phyloP scores from a whole-genome alignment of 768 basidiomycete genomes.

The Ramaria sp. region DNA sequence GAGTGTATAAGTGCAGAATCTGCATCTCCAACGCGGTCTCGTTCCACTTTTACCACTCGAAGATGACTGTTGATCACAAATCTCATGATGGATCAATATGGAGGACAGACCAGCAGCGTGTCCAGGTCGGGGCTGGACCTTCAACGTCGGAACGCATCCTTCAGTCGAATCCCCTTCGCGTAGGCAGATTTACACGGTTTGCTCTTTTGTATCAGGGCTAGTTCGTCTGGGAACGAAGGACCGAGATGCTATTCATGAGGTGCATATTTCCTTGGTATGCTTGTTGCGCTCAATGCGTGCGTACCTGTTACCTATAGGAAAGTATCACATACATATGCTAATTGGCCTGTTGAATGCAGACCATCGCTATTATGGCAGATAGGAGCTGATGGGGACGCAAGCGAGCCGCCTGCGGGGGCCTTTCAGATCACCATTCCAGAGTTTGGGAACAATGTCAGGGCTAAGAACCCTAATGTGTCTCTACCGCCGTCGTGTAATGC shows the following conservation, averaged over 20 bases:
- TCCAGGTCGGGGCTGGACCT: too few relatives aligned
- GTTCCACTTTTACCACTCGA: too few relatives aligned
- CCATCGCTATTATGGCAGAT: background rate
- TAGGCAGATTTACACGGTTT: slow-evolving; percentile 1
- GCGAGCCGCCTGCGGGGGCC: background rate
- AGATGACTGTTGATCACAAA: background rate
- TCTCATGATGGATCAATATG: background rate
- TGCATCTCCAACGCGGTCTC: too few relatives aligned
- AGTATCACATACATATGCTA: too few relatives aligned
- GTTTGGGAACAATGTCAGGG: background rate
- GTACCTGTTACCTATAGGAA: background rate
- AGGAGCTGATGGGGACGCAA: background rate
- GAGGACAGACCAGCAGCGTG: too few relatives aligned
- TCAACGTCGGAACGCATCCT: background rate
- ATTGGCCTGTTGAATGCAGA: background rate
- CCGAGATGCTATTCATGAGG: background rate
- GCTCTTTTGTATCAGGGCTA: background rate
- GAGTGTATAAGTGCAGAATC: too few relatives aligned
- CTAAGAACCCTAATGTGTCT: background rate
- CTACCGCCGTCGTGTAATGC: slow-evolving; percentile 2
- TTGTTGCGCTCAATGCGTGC: background rate
- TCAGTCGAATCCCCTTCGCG: background rate
- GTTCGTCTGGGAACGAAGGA: slow-evolving; percentile 3
- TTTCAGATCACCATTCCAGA: background rate
- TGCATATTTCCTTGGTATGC: slow-evolving; percentile 2